Evolutionary conservation across 2,329 filamentous ascomycete species (phyloP).

Genomic region (Phyllosticta ampelicida): DNA sequence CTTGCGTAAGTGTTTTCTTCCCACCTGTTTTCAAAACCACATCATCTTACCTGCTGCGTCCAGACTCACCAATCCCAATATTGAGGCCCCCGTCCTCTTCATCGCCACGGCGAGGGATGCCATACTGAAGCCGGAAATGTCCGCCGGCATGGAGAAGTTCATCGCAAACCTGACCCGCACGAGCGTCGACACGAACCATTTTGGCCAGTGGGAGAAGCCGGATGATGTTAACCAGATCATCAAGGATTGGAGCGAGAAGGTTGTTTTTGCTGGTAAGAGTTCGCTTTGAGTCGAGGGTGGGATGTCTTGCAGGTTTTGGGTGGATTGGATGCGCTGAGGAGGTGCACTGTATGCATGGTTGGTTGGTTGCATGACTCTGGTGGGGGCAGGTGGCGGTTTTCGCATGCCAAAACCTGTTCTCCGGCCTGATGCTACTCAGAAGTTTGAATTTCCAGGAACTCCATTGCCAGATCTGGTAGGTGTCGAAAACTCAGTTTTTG

Average conservation of each 20-base stretch:
- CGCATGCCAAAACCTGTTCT: too few relatives aligned
- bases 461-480: too few relatives aligned
- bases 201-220: slow-evolving; percentile 68
- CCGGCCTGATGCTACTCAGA: too few relatives aligned
- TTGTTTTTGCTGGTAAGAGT: slow-evolving; percentile 38
- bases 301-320: not conserved
- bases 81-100: slow-evolving; percentile 52
- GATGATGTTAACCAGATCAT: slow-evolving; percentile 60
- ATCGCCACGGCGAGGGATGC: slow-evolving; percentile 60
- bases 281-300: slow-evolving; percentile 36
- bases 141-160: slow-evolving; percentile 56
- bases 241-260: slow-evolving; percentile 52
- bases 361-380: not conserved
- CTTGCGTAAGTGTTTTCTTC: slow-evolving; percentile 22
- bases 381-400: too few relatives aligned
- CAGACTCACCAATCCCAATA: slow-evolving; percentile 16
- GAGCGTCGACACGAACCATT: slow-evolving; percentile 64
- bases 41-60: not conserved
- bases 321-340: not conserved
- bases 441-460: too few relatives aligned
- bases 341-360: not conserved
- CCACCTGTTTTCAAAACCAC: not conserved
- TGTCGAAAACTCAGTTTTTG: too few relatives aligned
- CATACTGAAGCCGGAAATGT: slow-evolving; percentile 63
- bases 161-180: slow-evolving; percentile 54